Evolutionary conservation across 495 filamentous ascomycete genomes (phyloP).

Genomic region (Penicillium mononematosum): DNA sequence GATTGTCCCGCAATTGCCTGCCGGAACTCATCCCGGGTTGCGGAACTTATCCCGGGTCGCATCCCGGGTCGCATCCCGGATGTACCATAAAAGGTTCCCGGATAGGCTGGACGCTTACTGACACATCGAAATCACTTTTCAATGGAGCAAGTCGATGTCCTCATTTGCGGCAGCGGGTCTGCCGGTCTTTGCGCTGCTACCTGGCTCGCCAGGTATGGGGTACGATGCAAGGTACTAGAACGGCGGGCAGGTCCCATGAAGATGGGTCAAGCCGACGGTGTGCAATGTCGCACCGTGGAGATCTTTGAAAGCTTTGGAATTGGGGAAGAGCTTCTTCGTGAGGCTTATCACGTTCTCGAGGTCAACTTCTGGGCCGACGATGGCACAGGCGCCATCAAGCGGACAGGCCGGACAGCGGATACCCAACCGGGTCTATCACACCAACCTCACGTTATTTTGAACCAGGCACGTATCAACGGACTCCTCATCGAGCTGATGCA

Average conservation of each 20-base stretch:
- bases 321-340: conserved; percentile 65
- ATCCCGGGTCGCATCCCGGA: conserved; percentile 23
- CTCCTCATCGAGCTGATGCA: conserved; percentile 55
- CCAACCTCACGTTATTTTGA: conserved; percentile 72
- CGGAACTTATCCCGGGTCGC: conserved; percentile 16
- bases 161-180: conserved; percentile 67
- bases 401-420: conserved; percentile 57
- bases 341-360: conserved; percentile 70
- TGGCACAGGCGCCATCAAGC: conserved; percentile 44
- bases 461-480: conserved; percentile 72
- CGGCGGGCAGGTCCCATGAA: conserved; percentile 57
- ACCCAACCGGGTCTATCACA: conserved; percentile 64
- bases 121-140: background rate
- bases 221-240: conserved; percentile 65
- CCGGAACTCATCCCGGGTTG: conserved; percentile 16
- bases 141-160: conserved; percentile 47
- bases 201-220: conserved; percentile 61
- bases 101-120: background rate
- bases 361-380: conserved; percentile 59
- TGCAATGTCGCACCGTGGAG: conserved; percentile 78
- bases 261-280: conserved; percentile 76
- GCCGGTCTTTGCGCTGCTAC: conserved; percentile 67
- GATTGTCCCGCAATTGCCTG: background rate
- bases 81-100: conserved; percentile 15
- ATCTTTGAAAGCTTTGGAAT: conserved; percentile 78